Conservation (phyloP, 148 eudicot genomes). For the Talinum fruticosum region DNA sequence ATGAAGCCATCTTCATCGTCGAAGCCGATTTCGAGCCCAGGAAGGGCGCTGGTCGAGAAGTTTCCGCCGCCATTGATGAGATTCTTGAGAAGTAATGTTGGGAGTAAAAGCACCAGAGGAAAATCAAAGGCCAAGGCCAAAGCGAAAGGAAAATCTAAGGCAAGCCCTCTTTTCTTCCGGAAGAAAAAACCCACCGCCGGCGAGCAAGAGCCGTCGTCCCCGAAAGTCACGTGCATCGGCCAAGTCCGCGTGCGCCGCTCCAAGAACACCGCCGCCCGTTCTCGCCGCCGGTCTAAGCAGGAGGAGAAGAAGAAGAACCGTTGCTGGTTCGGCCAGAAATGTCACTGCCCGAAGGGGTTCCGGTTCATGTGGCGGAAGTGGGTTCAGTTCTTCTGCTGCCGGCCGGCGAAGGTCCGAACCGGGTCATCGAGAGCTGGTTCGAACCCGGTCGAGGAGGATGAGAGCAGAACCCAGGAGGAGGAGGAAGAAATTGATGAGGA, state of each 20-base stretch:
- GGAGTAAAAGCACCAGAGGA: constrained; percentile 51
- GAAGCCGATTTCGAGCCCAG: constrained; percentile 73
- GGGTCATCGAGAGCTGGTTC: constrained; percentile 26
- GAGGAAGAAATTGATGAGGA: not conserved
- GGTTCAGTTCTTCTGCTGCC: constrained; percentile 37
- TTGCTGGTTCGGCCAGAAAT: not conserved
- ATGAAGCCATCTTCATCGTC: constrained; percentile 42
- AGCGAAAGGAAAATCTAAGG: constrained; percentile 15
- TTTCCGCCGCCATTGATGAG: constrained; percentile 84
- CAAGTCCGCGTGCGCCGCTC: constrained; percentile 55
- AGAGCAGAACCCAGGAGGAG: not conserved
- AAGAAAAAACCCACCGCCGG: constrained; percentile 28
- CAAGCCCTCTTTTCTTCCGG: constrained; percentile 53
- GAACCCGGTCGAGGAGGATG: constrained; percentile 10
- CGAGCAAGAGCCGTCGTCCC: constrained; percentile 82
- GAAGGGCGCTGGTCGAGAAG: constrained; percentile 46
- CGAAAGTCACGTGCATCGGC: constrained; percentile 93
- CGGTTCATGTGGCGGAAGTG: constrained; percentile 34
- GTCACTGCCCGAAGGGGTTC: not conserved
- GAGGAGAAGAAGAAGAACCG: not conserved
- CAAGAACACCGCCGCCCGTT: not conserved
- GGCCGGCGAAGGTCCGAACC: constrained; percentile 28
- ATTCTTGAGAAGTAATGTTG: constrained; percentile 48
- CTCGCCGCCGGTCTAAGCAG: not conserved
- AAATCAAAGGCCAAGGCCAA: constrained; percentile 21